A percentile compares a stretch with the other conserved stretches of the same genome.
Evolutionary conservation across 1,284 basidiomycete species (phyloP).

Genomic region (Austroboletus niveus): DNA sequence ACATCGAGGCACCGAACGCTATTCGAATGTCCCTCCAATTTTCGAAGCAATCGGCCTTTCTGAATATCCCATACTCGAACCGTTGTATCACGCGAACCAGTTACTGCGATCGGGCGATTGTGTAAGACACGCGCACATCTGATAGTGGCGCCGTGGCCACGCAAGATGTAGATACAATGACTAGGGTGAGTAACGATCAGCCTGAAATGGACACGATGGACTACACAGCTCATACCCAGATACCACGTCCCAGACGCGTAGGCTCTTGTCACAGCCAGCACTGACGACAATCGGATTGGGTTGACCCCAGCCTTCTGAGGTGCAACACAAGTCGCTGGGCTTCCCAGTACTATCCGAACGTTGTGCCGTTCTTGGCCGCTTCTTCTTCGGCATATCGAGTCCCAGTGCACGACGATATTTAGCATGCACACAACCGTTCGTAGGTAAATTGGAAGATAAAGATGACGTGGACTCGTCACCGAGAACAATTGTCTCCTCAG

Average conservation of each 20-base stretch:
- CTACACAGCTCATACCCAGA: conserved; percentile 58
- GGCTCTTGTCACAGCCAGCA: conserved; percentile 87
- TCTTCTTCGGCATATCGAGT: conserved; percentile 22
- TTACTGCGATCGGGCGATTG: conserved; percentile 84
- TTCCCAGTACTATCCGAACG: conserved; percentile 25
- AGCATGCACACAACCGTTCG: conserved; percentile 26
- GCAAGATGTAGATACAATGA: conserved; percentile 75
- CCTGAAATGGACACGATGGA: neutral
- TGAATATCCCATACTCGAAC: conserved; percentile 94
- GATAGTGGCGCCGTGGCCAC: conserved; percentile 89
- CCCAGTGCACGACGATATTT: conserved; percentile 32
- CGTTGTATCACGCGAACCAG: conserved; percentile 86
- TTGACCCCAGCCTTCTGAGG: conserved; percentile 58
- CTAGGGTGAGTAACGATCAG: conserved; percentile 37
- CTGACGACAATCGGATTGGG: conserved; percentile 79
- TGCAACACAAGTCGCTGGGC: conserved; percentile 64
- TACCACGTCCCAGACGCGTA: conserved; percentile 89
- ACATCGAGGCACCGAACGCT: conserved; percentile 91
- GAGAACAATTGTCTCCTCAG: conserved; percentile 7
- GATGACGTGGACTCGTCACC: conserved; percentile 4
- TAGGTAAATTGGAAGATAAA: conserved; percentile 3
- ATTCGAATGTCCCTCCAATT: conserved; percentile 77
- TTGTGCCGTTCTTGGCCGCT: conserved; percentile 9
- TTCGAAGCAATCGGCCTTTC: conserved; percentile 65
- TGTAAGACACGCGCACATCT: conserved; percentile 89